Conservation (phyloP, 768 basidiomycete species). For the Tremella yokohamensis region DNA sequence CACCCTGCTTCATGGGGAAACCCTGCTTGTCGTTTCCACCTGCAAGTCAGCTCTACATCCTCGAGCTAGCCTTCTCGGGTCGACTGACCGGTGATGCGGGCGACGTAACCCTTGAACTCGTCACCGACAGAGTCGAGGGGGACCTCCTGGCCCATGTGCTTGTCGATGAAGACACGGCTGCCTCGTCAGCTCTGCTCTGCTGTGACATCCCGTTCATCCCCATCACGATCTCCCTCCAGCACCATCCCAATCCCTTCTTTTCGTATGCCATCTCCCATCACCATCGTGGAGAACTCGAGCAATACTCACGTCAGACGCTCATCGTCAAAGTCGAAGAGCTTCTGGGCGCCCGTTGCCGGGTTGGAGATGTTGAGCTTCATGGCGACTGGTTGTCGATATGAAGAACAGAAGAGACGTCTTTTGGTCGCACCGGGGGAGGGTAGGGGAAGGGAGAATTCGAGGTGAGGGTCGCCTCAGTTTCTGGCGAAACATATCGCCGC, state of each 20-base stretch:
- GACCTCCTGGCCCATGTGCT: slow-evolving; percentile 94
- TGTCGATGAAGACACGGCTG: slow-evolving; percentile 94
- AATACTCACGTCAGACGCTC: slow-evolving; percentile 59
- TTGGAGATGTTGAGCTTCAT: slow-evolving; percentile 99
- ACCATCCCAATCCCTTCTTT: not conserved
- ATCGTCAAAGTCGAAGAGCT: slow-evolving; percentile 89
- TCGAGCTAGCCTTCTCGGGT: not conserved
- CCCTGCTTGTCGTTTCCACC: slow-evolving; percentile 70
- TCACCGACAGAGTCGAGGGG: slow-evolving; percentile 84
- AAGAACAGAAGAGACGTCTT: slow-evolving; percentile 5
- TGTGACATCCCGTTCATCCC: slow-evolving; percentile 3
- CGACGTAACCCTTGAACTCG: slow-evolving; percentile 94
- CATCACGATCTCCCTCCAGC: slow-evolving; percentile 3
- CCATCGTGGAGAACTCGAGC: not conserved
- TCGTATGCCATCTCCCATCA: not conserved
- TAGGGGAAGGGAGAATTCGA: not conserved
- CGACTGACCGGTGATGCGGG: slow-evolving; percentile 82
- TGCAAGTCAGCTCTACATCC: not conserved
- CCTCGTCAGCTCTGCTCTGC: slow-evolving; percentile 15
- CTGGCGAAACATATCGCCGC: not conserved
- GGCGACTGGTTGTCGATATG: slow-evolving; percentile 49
- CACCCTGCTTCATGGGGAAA: slow-evolving; percentile 98
- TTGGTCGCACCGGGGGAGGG: not conserved
- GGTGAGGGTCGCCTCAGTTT: slow-evolving; percentile 4
- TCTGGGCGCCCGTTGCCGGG: slow-evolving; percentile 96